Percentiles rank a stretch among this genome's conserved stretches.
Conservation (phyloP, 78 protist species). For the Dictyostelium brefeldianum region DNA sequence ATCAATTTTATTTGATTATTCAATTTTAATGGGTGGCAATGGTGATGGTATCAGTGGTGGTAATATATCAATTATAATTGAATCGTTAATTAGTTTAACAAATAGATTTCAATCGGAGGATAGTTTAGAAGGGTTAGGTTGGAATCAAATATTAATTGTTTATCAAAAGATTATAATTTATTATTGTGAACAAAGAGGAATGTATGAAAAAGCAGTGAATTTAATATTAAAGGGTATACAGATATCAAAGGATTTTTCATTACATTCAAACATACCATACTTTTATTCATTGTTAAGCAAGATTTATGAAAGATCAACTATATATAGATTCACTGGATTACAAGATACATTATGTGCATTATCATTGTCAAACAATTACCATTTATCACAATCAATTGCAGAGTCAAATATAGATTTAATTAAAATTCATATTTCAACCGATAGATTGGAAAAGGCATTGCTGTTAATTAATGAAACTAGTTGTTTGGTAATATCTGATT, state of each 20-base stretch:
- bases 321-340: background rate
- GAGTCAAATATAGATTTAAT: slow-evolving; percentile 22
- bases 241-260: slow-evolving; percentile 1
- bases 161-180: background rate
- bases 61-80: slow-evolving; percentile 10
- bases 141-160: slow-evolving; percentile 20
- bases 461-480: background rate
- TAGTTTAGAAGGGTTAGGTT: background rate
- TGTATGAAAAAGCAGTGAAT: slow-evolving; percentile 12
- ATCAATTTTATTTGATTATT: background rate
- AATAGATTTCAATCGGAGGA: slow-evolving; percentile 32
- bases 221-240: background rate
- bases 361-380: slow-evolving; percentile 21
- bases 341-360: slow-evolving; percentile 15
- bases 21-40: background rate
- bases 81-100: background rate
- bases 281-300: slow-evolving; percentile 6
- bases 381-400: background rate
- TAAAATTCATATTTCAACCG: slow-evolving; percentile 2
- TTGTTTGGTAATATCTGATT: slow-evolving; percentile 21
- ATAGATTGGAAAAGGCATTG: background rate
- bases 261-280: background rate
- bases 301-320: background rate
- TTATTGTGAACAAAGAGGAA: background rate
- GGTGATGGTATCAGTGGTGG: background rate